These are phyloP conservation scores for Excoecaria agallocha DNA, from an alignment of 345 rosid genomes.

Conservation along the genomic window DNA sequence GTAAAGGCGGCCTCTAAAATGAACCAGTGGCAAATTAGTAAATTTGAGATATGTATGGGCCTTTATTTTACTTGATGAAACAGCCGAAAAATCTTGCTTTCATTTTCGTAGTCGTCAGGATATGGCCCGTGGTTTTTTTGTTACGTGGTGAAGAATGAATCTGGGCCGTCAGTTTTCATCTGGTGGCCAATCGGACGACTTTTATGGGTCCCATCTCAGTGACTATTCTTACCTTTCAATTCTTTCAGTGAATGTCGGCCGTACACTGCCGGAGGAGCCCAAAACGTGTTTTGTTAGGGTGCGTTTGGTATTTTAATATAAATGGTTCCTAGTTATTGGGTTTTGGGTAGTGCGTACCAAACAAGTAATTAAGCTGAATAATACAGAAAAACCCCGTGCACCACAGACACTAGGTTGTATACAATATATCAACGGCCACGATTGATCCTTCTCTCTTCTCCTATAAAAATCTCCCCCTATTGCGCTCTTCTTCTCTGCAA, in stretches of 20 bases:
- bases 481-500: neutral
- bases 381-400: conserved; percentile 14
- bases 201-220: conserved; percentile 25
- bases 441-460: neutral
- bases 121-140: neutral
- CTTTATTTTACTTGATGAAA: neutral
- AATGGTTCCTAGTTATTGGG: neutral
- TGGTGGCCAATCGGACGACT: neutral
- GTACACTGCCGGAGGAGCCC: neutral
- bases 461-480: conserved; percentile 14
- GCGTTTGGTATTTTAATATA: conserved; percentile 7
- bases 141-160: conserved; percentile 16
- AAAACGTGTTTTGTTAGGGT: neutral
- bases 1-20: conserved; percentile 8
- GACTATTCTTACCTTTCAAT: neutral
- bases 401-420: neutral
- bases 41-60: neutral
- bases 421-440: conserved; percentile 29
- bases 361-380: neutral
- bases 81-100: conserved; percentile 11
- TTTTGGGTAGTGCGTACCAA: conserved; percentile 6
- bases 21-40: conserved; percentile 2
- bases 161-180: conserved; percentile 7
- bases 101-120: neutral
- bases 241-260: conserved; percentile 7